Evolutionary conservation across 768 basidiomycete species (phyloP).

Genomic region (Naganishia vaughanmartiniae): DNA sequence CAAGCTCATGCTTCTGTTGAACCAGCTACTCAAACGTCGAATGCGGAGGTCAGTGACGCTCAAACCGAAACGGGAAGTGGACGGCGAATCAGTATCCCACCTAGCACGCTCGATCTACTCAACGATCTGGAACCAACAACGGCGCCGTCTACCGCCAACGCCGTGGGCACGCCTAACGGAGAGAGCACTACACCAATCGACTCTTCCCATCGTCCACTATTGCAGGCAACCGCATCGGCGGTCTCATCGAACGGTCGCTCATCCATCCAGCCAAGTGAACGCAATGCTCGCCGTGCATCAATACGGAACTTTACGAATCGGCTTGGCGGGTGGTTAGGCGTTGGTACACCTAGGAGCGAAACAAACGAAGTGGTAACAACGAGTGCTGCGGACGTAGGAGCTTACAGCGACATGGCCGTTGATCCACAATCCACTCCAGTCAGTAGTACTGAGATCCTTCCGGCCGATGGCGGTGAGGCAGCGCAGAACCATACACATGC

Average conservation of each 20-base stretch:
- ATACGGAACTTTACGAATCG: slow-evolving; percentile 21
- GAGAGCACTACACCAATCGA: neutral
- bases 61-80: neutral
- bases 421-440: neutral
- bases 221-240: neutral
- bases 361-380: neutral
- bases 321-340: slow-evolving; percentile 14
- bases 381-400: neutral
- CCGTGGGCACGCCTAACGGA: neutral
- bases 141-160: neutral
- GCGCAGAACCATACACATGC: neutral
- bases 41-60: neutral
- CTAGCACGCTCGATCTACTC: slow-evolving; percentile 16
- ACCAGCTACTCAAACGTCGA: neutral
- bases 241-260: neutral
- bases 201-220: neutral
- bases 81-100: neutral
- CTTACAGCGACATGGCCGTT: slow-evolving; percentile 2
- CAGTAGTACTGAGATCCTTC: neutral
- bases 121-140: slow-evolving; percentile 20
- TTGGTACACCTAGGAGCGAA: neutral
- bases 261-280: neutral
- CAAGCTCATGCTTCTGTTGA: neutral
- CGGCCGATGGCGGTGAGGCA: neutral
- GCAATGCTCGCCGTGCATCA: neutral